These are phyloP conservation scores for Curvularia lunata DNA, from an alignment of 2,329 filamentous ascomycete genomes.

Conservation along the genomic window DNA sequence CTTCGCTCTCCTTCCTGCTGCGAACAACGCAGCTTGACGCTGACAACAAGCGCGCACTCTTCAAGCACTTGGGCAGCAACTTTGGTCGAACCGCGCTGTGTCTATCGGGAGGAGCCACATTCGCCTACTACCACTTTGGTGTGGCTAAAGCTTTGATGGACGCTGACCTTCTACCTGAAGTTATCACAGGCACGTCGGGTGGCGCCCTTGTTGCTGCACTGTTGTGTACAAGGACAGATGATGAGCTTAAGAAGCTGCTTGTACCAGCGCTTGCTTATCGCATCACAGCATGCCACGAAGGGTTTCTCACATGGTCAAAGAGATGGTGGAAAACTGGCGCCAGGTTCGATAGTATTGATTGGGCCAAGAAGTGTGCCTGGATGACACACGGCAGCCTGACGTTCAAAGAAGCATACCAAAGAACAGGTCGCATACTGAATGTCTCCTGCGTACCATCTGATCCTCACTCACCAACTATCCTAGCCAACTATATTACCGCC, in stretches of 20 bases:
- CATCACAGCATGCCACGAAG: conserved; percentile 85
- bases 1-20: conserved; percentile 70
- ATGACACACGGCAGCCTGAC: conserved; percentile 91
- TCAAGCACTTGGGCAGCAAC: conserved; percentile 88
- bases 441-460: conserved; percentile 96
- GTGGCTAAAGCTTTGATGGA: conserved; percentile 90
- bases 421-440: conserved; percentile 92
- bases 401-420: conserved; percentile 91
- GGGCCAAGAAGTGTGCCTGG: conserved; percentile 86
- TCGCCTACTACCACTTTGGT: conserved; percentile 96
- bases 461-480: conserved; percentile 87
- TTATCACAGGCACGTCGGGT: conserved; percentile 95
- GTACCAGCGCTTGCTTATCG: conserved; percentile 84
- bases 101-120: conserved; percentile 88
- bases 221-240: conserved; percentile 86
- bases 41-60: conserved; percentile 79
- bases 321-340: conserved; percentile 94
- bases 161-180: conserved; percentile 82
- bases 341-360: conserved; percentile 90
- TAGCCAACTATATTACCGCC: conserved; percentile 93
- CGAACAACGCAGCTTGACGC: conserved; percentile 69
- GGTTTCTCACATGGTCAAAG: conserved; percentile 74
- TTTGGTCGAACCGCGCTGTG: conserved; percentile 92
- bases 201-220: conserved; percentile 88
- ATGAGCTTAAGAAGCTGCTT: conserved; percentile 83